Conservation (phyloP, 441 rosid genomes). For the Breynia disticha region DNA sequence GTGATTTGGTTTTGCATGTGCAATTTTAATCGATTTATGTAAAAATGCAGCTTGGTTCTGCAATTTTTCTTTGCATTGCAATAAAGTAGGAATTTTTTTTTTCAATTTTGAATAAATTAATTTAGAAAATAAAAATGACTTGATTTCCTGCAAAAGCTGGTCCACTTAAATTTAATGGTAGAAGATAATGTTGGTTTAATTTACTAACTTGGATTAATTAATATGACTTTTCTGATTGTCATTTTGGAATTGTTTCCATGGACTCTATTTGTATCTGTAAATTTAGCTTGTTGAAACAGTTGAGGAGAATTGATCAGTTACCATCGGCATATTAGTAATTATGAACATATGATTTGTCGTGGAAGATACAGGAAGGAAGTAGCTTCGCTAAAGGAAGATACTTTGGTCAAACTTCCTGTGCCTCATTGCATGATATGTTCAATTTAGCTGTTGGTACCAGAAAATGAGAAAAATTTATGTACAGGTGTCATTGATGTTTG, state of each 20-base stretch:
- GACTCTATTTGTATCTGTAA: not conserved
- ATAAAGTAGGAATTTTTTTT: too few relatives aligned
- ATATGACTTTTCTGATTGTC: too few relatives aligned
- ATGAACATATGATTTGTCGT: not conserved
- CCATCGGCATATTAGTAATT: not conserved
- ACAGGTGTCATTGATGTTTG: not conserved
- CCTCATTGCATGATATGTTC: too few relatives aligned
- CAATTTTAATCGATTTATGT: not conserved
- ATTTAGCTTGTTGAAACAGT: not conserved
- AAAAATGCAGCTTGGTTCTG: not conserved
- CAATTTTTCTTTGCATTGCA: not conserved
- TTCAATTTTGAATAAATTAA: too few relatives aligned
- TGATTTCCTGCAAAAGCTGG: too few relatives aligned
- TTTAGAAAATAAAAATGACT: too few relatives aligned
- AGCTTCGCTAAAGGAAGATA: not conserved
- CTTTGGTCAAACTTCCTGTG: not conserved
- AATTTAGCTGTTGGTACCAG: not conserved
- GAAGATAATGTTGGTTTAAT: too few relatives aligned
- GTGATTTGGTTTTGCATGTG: slow-evolving; percentile 1
- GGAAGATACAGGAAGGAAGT: not conserved
- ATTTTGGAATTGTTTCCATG: too few relatives aligned
- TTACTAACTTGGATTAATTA: too few relatives aligned
- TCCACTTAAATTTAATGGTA: too few relatives aligned
- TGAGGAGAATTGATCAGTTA: not conserved
- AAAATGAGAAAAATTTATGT: too few relatives aligned